phyloP scores from a whole-genome alignment of 106 monocot species.

The Amphibolis antarctica region DNA sequence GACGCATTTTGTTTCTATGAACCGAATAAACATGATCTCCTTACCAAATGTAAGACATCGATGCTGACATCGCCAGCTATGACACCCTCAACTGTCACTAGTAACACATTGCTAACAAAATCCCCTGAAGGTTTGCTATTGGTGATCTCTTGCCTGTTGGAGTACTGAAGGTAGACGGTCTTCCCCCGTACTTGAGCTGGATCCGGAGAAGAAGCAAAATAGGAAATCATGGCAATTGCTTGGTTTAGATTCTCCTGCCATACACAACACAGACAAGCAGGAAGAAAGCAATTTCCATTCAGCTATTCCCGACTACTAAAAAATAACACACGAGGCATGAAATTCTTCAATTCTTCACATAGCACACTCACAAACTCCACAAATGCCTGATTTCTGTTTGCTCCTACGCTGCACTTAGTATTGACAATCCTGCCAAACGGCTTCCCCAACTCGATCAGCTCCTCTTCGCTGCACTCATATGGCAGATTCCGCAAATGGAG shows the following conservation, averaged over 20 bases:
- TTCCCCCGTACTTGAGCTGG: slow-evolving; percentile 57
- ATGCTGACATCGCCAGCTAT: slow-evolving; percentile 52
- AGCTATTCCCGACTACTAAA: too few species aligned
- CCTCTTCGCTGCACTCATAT: slow-evolving; percentile 48
- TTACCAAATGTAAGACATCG: slow-evolving; percentile 50
- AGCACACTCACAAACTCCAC: slow-evolving; percentile 41
- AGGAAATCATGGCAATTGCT: slow-evolving; percentile 51
- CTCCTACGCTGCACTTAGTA: slow-evolving; percentile 45
- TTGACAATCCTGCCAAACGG: slow-evolving; percentile 45
- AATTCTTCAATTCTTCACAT: too few species aligned
- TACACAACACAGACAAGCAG: neutral
- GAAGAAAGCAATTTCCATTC: too few species aligned
- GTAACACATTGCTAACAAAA: slow-evolving; percentile 32
- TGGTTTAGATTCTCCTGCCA: slow-evolving; percentile 43
- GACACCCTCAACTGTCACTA: slow-evolving; percentile 47
- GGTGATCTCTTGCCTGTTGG: slow-evolving; percentile 41
- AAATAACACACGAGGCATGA: neutral
- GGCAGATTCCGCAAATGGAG: slow-evolving; percentile 49
- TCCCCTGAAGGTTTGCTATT: slow-evolving; percentile 39
- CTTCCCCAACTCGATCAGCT: slow-evolving; percentile 40
- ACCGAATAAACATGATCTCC: neutral
- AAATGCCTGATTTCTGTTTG: slow-evolving; percentile 51
- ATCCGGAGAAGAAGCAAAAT: slow-evolving; percentile 45
- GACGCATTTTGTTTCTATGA: neutral
- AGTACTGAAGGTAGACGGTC: slow-evolving; percentile 56